Evolutionary conservation across 148 eudicot species (phyloP), one percentile per base, ranked within the genome.

Genomic region (Talinum fruticosum): DNA sequence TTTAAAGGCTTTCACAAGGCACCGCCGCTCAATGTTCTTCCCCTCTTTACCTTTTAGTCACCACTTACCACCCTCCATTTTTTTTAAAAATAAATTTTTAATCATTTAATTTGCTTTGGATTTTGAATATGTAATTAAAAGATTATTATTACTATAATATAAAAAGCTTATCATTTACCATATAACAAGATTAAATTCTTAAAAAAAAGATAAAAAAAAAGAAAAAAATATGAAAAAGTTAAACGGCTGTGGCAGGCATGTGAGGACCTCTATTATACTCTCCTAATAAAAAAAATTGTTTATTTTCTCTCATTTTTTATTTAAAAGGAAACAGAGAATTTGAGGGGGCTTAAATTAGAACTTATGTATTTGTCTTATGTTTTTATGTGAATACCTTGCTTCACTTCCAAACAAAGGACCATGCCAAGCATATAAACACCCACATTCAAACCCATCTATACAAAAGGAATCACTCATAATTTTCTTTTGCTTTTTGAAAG

Each of bases 311-410:
- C 6, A 38, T 35, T 68, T 14, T 35, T 18, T 16, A 53, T 16
- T 2, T 1, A 53, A 72, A 28, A 72, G 35, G 1, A 32, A 28
- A 15, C 14, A 28, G 36, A n/a, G 36, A 51, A 57, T 38, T 38
- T 41, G 24, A 54, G 66, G 72, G 72, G 53, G 14, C 53, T 47
- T 10, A 57, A 30, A 1, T 13, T 77, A 68, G 61, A 70, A 71
- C 61, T 79, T 67, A 36, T 29, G 41, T 51, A 53, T 54, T 79
- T 79, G 74, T 79, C 68, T 79, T 69, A 45, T 45, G 32, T 71
- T 32, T 12, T 36, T 18, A 28, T 66, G 21, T 18, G 30, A 36
- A 69, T 79, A 35, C 77, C 75, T 80, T 80, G 69, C 78, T 80
- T 75, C 32, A 10, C n/a, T 67, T 10, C 12, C 66, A 69, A 61